Percentiles rank a stretch among this genome's conserved stretches.
These are phyloP conservation scores for Aspergillus nanangensis DNA, from an alignment of 495 filamentous ascomycete species.

Conservation along the genomic window DNA sequence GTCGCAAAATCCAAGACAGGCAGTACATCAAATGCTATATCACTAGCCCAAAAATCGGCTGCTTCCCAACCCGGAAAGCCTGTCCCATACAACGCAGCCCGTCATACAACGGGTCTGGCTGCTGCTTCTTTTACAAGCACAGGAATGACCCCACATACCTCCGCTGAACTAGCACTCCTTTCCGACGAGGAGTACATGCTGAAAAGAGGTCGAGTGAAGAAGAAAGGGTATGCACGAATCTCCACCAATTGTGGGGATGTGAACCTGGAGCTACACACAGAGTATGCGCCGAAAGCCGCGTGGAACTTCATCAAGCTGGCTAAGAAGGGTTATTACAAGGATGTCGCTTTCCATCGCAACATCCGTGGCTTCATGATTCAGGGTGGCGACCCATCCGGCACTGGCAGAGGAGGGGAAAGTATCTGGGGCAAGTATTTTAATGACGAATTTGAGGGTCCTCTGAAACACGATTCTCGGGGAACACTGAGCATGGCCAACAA, in stretches of 20 bases:
- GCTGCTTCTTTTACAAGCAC: slow-evolving; percentile 95
- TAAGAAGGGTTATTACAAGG: slow-evolving; percentile 84
- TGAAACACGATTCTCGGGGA: slow-evolving; percentile 73
- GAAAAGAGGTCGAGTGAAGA: slow-evolving; percentile 79
- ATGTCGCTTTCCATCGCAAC: slow-evolving; percentile 81
- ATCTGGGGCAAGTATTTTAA: slow-evolving; percentile 89
- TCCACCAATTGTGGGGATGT: slow-evolving; percentile 76
- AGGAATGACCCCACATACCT: slow-evolving; percentile 86
- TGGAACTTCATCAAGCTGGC: slow-evolving; percentile 94
- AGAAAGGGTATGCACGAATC: slow-evolving; percentile 86
- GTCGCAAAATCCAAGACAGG: slow-evolving; percentile 35
- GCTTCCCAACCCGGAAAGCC: slow-evolving; percentile 31
- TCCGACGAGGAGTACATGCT: slow-evolving; percentile 96
- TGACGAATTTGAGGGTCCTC: slow-evolving; percentile 88
- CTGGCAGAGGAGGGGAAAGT: slow-evolving; percentile 79
- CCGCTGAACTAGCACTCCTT: slow-evolving; percentile 75
- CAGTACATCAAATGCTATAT: slow-evolving; percentile 5
- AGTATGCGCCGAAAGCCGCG: slow-evolving; percentile 84
- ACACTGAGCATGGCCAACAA: slow-evolving; percentile 96
- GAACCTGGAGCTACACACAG: slow-evolving; percentile 86
- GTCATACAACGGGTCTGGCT: slow-evolving; percentile 85
- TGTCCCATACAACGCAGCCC: slow-evolving; percentile 76
- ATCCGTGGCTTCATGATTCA: slow-evolving; percentile 98
- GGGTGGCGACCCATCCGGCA: slow-evolving; percentile 67
- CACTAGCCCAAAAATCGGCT: slow-evolving; percentile 18